These are phyloP conservation scores for Berberis vulgaris DNA, from an alignment of 164 flowering plant species.

Conservation along the genomic window DNA sequence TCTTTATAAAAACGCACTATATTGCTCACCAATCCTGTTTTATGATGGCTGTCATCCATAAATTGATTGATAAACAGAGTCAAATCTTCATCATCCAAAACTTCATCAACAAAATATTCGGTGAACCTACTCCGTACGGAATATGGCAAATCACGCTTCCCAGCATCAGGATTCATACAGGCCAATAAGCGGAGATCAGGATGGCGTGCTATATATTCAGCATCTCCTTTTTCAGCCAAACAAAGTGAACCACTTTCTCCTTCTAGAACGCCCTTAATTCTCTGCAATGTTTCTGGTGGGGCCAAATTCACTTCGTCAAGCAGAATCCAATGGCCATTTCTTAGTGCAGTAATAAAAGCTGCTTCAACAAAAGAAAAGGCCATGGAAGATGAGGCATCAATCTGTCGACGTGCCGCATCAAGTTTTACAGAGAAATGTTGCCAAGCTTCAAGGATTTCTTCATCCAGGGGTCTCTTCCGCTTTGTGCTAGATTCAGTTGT, in stretches of 20 bases:
- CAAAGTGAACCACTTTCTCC: slow-evolving; percentile 77
- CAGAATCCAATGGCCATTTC: slow-evolving; percentile 89
- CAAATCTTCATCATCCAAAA: slow-evolving; percentile 69
- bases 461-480: slow-evolving; percentile 52
- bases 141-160: slow-evolving; percentile 77
- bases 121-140: slow-evolving; percentile 80
- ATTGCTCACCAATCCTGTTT: slow-evolving; percentile 28
- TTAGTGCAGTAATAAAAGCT: slow-evolving; percentile 75
- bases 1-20: slow-evolving; percentile 64
- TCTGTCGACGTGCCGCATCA: slow-evolving; percentile 40
- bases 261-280: slow-evolving; percentile 82
- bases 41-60: slow-evolving; percentile 31
- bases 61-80: slow-evolving; percentile 48
- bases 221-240: slow-evolving; percentile 89
- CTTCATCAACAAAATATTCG: slow-evolving; percentile 87
- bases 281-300: slow-evolving; percentile 91
- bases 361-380: slow-evolving; percentile 94
- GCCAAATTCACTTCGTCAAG: slow-evolving; percentile 98
- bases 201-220: slow-evolving; percentile 54
- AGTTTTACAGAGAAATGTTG: slow-evolving; percentile 44
- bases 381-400: slow-evolving; percentile 56
- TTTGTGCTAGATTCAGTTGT: slow-evolving; percentile 26
- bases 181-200: slow-evolving; percentile 85
- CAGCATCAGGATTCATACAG: slow-evolving; percentile 99
- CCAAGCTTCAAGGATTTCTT: slow-evolving; percentile 42